Evolutionary conservation across 108 stramenopile genomes (phyloP).

Genomic region (Cyclotella baltica): DNA sequence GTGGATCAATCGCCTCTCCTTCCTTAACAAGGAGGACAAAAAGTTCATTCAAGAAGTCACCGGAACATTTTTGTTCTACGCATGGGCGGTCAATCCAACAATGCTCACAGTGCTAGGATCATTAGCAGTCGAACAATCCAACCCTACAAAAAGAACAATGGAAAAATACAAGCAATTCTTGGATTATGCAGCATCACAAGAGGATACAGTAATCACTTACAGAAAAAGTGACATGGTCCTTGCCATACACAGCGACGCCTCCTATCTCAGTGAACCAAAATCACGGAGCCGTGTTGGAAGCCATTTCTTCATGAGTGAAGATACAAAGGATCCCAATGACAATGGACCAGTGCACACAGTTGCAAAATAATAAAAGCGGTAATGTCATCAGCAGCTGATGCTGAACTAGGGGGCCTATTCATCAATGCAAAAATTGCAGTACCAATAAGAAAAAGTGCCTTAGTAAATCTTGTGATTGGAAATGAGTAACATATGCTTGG

Average conservation of each 20-base stretch:
- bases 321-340: neutral
- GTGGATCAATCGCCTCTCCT: constrained; percentile 13
- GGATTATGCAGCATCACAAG: constrained; percentile 53
- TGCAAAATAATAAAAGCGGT: constrained; percentile 40
- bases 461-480: no score
- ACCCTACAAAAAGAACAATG: constrained; percentile 26
- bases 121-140: neutral
- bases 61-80: constrained; percentile 57
- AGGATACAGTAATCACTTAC: constrained; percentile 22
- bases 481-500: no score
- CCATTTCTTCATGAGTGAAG: constrained; percentile 26
- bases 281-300: constrained; percentile 51
- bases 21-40: constrained; percentile 13
- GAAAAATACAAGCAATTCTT: constrained; percentile 38
- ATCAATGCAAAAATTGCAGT: constrained; percentile 43
- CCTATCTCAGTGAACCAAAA: constrained; percentile 44
- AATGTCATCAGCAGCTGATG: constrained; percentile 52
- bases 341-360: constrained; percentile 44
- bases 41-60: constrained; percentile 49
- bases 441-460: constrained; percentile 6
- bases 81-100: constrained; percentile 53
- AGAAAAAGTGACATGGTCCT: constrained; percentile 50
- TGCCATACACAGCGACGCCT: no score
- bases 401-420: constrained; percentile 53
- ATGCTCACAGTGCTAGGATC: constrained; percentile 3